Evolutionary conservation across 2,329 filamentous ascomycete species (phyloP).

Genomic region (Elsinoe batatas): DNA sequence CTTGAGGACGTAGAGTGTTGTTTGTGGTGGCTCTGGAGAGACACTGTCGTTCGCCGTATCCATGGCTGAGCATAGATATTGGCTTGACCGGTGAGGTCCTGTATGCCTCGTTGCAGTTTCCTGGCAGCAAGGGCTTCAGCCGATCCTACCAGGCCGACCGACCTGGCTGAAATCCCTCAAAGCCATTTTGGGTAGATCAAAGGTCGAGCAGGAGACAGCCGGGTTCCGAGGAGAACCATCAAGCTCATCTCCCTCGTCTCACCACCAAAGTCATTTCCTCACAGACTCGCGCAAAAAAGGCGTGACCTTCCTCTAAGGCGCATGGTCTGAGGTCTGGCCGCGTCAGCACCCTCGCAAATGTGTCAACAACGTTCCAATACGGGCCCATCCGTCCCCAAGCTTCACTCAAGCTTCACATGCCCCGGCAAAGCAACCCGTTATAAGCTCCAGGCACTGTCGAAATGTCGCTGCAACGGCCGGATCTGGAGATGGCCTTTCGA

Average conservation of each 20-base stretch:
- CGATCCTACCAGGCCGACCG: too few species aligned
- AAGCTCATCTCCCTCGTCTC: background rate
- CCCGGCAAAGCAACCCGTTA: background rate
- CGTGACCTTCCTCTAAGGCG: background rate
- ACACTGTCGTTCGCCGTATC: too few species aligned
- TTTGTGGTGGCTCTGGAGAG: too few species aligned
- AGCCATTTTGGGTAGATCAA: too few species aligned
- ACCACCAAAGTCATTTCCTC: background rate
- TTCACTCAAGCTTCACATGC: background rate
- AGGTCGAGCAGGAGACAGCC: too few species aligned
- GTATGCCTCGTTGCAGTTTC: too few species aligned
- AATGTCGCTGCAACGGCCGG: background rate
- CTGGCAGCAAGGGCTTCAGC: too few species aligned
- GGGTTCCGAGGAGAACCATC: background rate
- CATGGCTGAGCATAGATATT: too few species aligned
- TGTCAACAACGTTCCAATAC: slow-evolving; percentile 6
- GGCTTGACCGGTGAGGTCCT: too few species aligned
- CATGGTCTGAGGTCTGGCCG: background rate
- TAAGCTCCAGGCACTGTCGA: background rate
- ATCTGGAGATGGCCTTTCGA: background rate
- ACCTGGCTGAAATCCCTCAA: too few species aligned
- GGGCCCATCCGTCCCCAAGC: background rate
- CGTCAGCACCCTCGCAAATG: background rate
- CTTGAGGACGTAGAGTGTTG: too few species aligned
- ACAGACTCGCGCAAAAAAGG: background rate